Evolutionary conservation across 805 yeast species (phyloP).

Genomic region (Suhomyces vadensis): DNA sequence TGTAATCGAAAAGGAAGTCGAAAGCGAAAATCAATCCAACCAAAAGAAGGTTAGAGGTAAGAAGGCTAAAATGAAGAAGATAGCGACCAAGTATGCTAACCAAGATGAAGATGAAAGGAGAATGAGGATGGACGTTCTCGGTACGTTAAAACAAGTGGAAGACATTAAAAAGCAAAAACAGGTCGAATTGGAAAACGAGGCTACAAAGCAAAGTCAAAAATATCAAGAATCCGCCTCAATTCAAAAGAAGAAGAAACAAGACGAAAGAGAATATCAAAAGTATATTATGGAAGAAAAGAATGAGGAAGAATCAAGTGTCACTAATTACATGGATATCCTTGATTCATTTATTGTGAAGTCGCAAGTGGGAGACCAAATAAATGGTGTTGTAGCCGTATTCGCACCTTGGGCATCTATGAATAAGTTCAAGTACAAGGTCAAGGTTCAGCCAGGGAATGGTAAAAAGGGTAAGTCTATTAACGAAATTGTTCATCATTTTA

Average conservation of each 20-base stretch:
- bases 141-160: slow-evolving; percentile 68
- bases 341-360: slow-evolving; percentile 50
- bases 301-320: slow-evolving; percentile 31
- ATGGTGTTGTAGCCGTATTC: slow-evolving; percentile 77
- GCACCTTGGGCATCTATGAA: slow-evolving; percentile 88
- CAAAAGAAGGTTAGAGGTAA: slow-evolving; percentile 69
- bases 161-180: slow-evolving; percentile 22
- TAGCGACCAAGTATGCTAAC: slow-evolving; percentile 78
- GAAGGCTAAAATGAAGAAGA: slow-evolving; percentile 79
- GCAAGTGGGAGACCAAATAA: slow-evolving; percentile 49
- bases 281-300: slow-evolving; percentile 35
- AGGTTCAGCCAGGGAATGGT: slow-evolving; percentile 73
- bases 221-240: slow-evolving; percentile 36
- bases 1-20: background rate
- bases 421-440: slow-evolving; percentile 77
- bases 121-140: slow-evolving; percentile 76
- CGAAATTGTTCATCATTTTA: slow-evolving; percentile 64
- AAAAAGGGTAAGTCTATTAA: slow-evolving; percentile 86
- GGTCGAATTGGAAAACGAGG: slow-evolving; percentile 20
- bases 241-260: slow-evolving; percentile 46
- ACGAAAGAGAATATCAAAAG: slow-evolving; percentile 46
- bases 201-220: slow-evolving; percentile 26
- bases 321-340: slow-evolving; percentile 42
- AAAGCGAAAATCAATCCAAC: slow-evolving; percentile 5
- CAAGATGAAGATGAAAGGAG: slow-evolving; percentile 89